A percentile compares a stretch with the other conserved stretches of the same genome.
Evolutionary conservation across 2,329 filamentous ascomycete species (phyloP).

Genomic region (Setomelanomma holmii): DNA sequence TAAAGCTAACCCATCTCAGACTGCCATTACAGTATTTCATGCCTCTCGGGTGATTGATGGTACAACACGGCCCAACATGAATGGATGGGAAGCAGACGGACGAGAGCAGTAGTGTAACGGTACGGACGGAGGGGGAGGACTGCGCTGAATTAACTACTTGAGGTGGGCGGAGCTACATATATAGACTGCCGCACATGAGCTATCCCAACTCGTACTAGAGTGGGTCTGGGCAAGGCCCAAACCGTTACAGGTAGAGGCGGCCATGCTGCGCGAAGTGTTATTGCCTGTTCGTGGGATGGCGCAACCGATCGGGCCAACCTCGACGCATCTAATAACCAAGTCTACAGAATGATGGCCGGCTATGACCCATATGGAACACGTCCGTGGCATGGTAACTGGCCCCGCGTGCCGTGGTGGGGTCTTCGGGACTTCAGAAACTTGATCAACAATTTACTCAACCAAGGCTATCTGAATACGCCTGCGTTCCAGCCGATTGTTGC

Average conservation of each 20-base stretch:
- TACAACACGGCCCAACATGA: background rate
- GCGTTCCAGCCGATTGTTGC: background rate
- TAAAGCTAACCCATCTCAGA: background rate
- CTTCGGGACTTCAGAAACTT: background rate
- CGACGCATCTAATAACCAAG: no score
- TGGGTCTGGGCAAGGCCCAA: no score
- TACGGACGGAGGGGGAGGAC: no score
- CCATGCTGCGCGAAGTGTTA: background rate
- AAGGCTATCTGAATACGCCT: background rate
- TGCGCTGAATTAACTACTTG: no score
- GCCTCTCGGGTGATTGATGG: background rate
- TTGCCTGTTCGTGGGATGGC: background rate
- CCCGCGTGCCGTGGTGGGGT: background rate
- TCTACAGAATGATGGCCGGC: background rate
- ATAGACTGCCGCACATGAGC: no score
- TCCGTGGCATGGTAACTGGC: background rate
- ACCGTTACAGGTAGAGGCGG: no score
- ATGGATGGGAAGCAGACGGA: background rate
- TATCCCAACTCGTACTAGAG: no score
- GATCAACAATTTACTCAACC: background rate
- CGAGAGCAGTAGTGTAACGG: no score
- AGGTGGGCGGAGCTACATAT: no score
- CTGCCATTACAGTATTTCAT: background rate
- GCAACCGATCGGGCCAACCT: background rate
- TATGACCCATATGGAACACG: background rate